Base-by-base conservation (phyloP, 2,329 filamentous ascomycete species). In the Zalaria obscura region DNA sequence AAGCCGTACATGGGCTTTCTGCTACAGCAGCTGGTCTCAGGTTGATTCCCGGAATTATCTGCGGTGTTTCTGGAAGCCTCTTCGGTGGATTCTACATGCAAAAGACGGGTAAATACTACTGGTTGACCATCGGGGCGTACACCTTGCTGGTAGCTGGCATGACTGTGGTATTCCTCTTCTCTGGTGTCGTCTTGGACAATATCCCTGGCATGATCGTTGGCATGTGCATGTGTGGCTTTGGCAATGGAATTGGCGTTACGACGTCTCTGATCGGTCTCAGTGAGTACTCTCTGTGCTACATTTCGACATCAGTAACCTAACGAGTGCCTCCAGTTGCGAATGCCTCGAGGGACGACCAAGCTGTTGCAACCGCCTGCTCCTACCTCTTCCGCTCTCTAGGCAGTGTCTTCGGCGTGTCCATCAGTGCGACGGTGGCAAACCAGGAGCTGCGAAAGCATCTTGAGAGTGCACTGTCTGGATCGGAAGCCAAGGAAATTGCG, bases 311-410 rank as follows among this genome's bases (percentile, higher is more conserved):
- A 25, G 33, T 10, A 42, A 49, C 18, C 18, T 18, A 18, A 18
- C 18, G 18, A 18, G 18, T 18, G 29, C 42, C 48, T 31, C 5
- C 41, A 68, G 75, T 88, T 47, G 77, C 82, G 28, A 85, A 86
- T 53, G 73, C 79, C 0, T 63, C 72, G 1, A 65, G 68, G 3
- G 68, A 75, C 35, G 83, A 88, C 49, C 77, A 82, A 46, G 82
- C 84, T 2, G 73, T 88, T 1, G 80, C 78, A 3, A 82, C 83
- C 10, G 83, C 84, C 5, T 86, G 81, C 57, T 83, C 78, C 18
- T 89, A 89, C 60, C 73, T 89, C 25, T 89, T 89, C 67, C 77
- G 83, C 33, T 80, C 79, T 1, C 67, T 88, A 0, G 84, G 76
- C 7, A 72, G 69, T 10, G 74, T 77, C 6, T 69, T 77, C 33